These are phyloP conservation scores for Talaromyces wortmannii DNA, from an alignment of 495 filamentous ascomycete genomes.

Conservation along the genomic window DNA sequence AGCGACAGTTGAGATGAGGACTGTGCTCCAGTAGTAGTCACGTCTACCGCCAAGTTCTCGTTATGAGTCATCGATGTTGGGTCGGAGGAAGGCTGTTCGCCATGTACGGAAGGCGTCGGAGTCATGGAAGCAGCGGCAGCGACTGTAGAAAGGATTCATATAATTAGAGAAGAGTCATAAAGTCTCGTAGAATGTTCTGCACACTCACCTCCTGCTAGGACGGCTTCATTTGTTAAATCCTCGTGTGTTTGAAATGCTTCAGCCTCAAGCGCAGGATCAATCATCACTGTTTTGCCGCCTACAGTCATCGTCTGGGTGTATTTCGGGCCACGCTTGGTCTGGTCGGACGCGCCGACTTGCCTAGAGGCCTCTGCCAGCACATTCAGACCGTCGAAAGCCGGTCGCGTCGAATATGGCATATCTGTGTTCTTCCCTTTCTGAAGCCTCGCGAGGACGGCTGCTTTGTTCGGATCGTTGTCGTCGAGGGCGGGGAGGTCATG, in stretches of 20 bases:
- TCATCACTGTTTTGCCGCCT: slow-evolving; percentile 40
- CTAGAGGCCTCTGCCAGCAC: slow-evolving; percentile 78
- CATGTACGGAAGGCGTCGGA: slow-evolving; percentile 22
- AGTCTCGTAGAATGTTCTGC: background rate
- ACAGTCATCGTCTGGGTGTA: slow-evolving; percentile 41
- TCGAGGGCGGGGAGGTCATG: slow-evolving; percentile 39
- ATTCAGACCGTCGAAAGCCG: slow-evolving; percentile 67
- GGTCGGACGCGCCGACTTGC: slow-evolving; percentile 50
- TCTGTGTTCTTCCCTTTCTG: slow-evolving; percentile 33
- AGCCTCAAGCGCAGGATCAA: slow-evolving; percentile 39
- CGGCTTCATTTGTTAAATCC: background rate
- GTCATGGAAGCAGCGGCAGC: slow-evolving; percentile 3
- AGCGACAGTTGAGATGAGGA: slow-evolving; percentile 39
- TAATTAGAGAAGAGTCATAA: background rate
- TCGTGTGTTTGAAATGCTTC: slow-evolving; percentile 27
- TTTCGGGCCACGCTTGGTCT: slow-evolving; percentile 30
- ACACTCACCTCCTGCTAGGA: slow-evolving; percentile 3
- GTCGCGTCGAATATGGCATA: slow-evolving; percentile 34
- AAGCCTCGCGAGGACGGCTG: slow-evolving; percentile 23
- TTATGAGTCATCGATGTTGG: slow-evolving; percentile 32
- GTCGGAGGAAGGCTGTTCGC: slow-evolving; percentile 24
- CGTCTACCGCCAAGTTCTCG: slow-evolving; percentile 29
- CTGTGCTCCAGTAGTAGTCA: slow-evolving; percentile 27
- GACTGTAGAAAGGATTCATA: background rate
- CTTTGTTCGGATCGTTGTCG: slow-evolving; percentile 29